phyloP scores from a whole-genome alignment of 2,329 filamentous ascomycete species.

The Phyllosticta capitalensis region DNA sequence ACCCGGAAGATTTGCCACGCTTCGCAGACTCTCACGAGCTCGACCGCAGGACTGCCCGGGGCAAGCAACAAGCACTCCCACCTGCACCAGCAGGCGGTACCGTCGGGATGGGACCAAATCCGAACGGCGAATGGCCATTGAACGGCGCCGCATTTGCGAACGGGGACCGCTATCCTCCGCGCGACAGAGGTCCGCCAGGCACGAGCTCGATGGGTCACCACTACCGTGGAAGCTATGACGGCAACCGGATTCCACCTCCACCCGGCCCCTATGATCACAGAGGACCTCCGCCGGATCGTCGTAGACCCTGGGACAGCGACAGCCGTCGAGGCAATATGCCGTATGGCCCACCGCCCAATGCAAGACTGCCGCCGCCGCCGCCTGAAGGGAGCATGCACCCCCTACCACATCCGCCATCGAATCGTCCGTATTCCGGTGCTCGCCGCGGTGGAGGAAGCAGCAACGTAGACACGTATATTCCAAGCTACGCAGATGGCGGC shows the following conservation, averaged over 20 bases:
- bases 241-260: conserved; percentile 9
- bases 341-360: conserved; percentile 8
- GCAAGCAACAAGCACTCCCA: conserved; percentile 72
- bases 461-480: conserved; percentile 37
- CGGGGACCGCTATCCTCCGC: conserved; percentile 22
- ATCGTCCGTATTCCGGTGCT: conserved; percentile 15
- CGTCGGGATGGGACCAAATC: conserved; percentile 61
- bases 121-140: conserved; percentile 42
- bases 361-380: conserved; percentile 24
- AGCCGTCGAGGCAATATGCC: conserved; percentile 8
- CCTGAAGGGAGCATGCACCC: conserved; percentile 28
- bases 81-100: conserved; percentile 88
- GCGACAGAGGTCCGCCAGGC: conserved; percentile 33
- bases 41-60: conserved; percentile 84
- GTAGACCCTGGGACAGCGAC: conserved; percentile 19
- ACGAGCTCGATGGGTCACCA: conserved; percentile 19
- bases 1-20: conserved; percentile 74
- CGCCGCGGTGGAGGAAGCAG: conserved; percentile 11
- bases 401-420: conserved; percentile 23
- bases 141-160: conserved; percentile 24
- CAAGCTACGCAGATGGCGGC: conserved; percentile 26
- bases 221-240: not conserved
- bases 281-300: conserved; percentile 24
- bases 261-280: conserved; percentile 23
- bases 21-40: conserved; percentile 96